These are phyloP conservation scores for Vachellia pachyceras DNA, from an alignment of 306 rosid species.

Conservation along the genomic window DNA sequence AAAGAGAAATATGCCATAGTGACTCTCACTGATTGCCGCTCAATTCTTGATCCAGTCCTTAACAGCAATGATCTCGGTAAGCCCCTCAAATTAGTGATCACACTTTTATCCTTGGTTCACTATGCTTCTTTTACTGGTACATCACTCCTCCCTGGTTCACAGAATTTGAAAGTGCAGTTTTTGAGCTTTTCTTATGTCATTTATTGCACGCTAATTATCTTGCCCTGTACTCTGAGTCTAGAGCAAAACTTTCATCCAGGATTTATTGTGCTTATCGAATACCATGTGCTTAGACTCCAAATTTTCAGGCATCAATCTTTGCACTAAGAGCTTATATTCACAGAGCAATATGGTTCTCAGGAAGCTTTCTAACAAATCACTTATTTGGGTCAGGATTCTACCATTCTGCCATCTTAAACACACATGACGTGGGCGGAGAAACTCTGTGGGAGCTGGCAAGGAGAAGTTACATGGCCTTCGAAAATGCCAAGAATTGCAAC, in stretches of 20 bases:
- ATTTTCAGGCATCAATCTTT: neutral
- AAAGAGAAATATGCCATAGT: conserved; percentile 84
- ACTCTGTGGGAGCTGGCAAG: conserved; percentile 78
- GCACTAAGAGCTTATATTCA: neutral
- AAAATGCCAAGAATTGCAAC: conserved; percentile 65
- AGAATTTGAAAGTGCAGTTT: neutral
- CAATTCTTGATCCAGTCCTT: conserved; percentile 78
- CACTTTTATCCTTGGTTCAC: conserved; percentile 4
- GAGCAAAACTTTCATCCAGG: neutral
- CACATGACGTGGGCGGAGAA: conserved; percentile 77
- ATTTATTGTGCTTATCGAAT: neutral
- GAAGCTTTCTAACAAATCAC: neutral
- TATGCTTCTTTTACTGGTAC: conserved; percentile 6
- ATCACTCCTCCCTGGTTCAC: neutral
- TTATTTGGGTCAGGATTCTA: conserved; percentile 73
- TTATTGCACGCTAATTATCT: neutral
- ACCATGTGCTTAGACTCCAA: neutral
- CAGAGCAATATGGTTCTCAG: conserved; percentile 20
- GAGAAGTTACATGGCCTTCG: conserved; percentile 65
- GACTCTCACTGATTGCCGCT: conserved; percentile 84
- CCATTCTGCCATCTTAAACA: conserved; percentile 83
- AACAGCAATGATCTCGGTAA: conserved; percentile 66
- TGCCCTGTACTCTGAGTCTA: neutral
- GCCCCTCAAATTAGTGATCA: conserved; percentile 23
- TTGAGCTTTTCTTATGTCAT: neutral